Evolutionary conservation across 495 filamentous ascomycete species (phyloP), one percentile per base, ranked within the genome.

Genomic region (Hyaloscypha finlandica): DNA sequence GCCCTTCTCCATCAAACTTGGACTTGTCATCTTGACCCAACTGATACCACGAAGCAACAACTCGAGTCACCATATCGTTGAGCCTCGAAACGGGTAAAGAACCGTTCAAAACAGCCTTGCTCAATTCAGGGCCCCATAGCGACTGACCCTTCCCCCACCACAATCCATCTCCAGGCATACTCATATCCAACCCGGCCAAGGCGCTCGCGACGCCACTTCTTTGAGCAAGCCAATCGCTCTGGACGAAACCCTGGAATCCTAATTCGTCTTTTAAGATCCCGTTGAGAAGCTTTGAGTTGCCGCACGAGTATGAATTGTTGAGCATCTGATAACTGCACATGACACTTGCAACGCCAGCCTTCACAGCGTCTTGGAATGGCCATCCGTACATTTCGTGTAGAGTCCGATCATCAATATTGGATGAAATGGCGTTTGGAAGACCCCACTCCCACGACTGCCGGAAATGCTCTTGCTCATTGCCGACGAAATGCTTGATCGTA

Each of bases 221-320:
- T 74, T 97, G 93, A 6, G 93, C 94, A 6, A 96, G 84, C 94
- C 94, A 98, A 75, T 98, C 94, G 8, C 88, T 91, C 80, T 94
- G 90, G 1, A 98, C 90, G 58, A 96, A 97, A 0, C 94, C 94
- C 68, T 97, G 94, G 74, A 98, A 98, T 9, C 93, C 94, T 8
- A 97, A 79, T 75, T 98, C 94, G 71, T 97, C 94, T 74, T 96
- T 96, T 6, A 98, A 79, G n/a, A 97, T 86, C 2, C 94, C 92
- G 74, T 97, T 98, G 60, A 98, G 76, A 8, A 96, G 77, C 75
- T 96, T 95, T 76, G 91, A 94, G 77, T 97, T 98, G 29, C 91
- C 89, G 71, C 94, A 98, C 2, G 93, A 86, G 75, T 96, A 92
- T 61, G 89, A 92, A 74, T 94, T 94, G 76, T 98, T 98, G 68